Percentiles rank a stretch among this genome's conserved stretches.
These are phyloP conservation scores for Dipteronia sinensis DNA, from an alignment of 345 rosid species.

Conservation along the genomic window DNA sequence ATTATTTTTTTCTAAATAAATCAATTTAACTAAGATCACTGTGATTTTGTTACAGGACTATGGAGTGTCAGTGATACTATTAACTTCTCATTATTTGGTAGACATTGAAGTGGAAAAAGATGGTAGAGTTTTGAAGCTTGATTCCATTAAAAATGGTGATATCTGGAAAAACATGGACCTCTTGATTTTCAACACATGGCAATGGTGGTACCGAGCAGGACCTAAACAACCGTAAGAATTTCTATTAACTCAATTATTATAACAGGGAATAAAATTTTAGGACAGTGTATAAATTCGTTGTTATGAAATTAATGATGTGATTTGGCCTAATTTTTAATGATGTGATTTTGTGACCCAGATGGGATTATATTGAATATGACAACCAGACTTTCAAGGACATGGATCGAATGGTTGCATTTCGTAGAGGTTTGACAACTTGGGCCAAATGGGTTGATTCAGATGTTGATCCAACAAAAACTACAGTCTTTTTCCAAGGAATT, in stretches of 20 bases:
- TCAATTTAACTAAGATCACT: no score
- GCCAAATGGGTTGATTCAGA: conserved; percentile 82
- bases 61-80: conserved; percentile 43
- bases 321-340: background rate
- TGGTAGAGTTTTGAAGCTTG: conserved; percentile 62
- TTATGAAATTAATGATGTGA: no score
- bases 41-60: conserved; percentile 45
- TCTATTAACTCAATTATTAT: background rate
- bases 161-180: conserved; percentile 58
- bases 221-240: conserved; percentile 53
- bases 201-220: conserved; percentile 71
- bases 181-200: conserved; percentile 70
- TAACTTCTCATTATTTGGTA: conserved; percentile 42
- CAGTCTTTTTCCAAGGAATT: conserved; percentile 73
- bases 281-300: no score
- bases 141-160: conserved; percentile 44
- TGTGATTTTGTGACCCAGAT: conserved; percentile 41
- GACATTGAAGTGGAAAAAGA: conserved; percentile 46
- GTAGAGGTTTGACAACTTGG: conserved; percentile 73
- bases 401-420: conserved; percentile 80
- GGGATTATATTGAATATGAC: conserved; percentile 75
- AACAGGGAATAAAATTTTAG: no score
- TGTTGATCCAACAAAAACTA: conserved; percentile 60
- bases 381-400: conserved; percentile 45
- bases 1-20: no score